Percentiles rank a stretch among this genome's conserved stretches.
Conservation (phyloP, 2,329 filamentous ascomycete species). For the Fusarium phyllophilum region DNA sequence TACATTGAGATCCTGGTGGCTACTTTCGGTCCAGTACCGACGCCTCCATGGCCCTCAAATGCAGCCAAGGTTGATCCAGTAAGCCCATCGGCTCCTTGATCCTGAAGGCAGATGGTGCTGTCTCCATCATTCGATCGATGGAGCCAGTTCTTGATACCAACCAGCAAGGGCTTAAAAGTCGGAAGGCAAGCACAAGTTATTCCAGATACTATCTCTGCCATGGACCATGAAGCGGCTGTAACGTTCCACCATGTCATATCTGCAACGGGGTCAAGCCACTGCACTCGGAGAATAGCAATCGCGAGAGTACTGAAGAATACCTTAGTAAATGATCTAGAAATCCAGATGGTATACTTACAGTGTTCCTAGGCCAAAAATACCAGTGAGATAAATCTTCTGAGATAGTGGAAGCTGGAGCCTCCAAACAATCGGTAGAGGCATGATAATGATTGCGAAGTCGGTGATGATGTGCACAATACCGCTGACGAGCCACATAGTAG, state of each 20-base stretch:
- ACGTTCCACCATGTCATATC: slow-evolving; percentile 38
- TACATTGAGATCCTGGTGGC: not conserved
- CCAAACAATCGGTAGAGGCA: slow-evolving; percentile 34
- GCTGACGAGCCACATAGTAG: slow-evolving; percentile 13
- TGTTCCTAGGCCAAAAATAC: slow-evolving; percentile 26
- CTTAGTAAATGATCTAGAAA: fast-evolving
- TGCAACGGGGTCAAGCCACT: slow-evolving; percentile 16
- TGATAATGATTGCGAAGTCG: slow-evolving; percentile 21
- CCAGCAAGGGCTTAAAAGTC: slow-evolving; percentile 12
- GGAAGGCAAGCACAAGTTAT: slow-evolving; percentile 37
- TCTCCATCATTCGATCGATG: not conserved
- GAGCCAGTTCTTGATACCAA: not conserved
- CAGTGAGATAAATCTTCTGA: slow-evolving; percentile 23
- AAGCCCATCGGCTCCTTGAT: fast-evolving
- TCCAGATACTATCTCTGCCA: slow-evolving; percentile 31
- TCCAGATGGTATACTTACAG: not conserved
- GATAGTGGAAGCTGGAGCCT: not conserved
- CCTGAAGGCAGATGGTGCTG: not conserved
- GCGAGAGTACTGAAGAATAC: slow-evolving; percentile 3
- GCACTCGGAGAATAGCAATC: slow-evolving; percentile 24
- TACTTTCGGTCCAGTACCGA: not conserved
- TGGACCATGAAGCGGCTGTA: slow-evolving; percentile 23
- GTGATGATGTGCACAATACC: slow-evolving; percentile 17
- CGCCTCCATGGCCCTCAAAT: too few relatives aligned
- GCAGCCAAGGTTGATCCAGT: not conserved